phyloP scores from a whole-genome alignment of 306 rosid genomes.

The Cucurbita pepo region DNA sequence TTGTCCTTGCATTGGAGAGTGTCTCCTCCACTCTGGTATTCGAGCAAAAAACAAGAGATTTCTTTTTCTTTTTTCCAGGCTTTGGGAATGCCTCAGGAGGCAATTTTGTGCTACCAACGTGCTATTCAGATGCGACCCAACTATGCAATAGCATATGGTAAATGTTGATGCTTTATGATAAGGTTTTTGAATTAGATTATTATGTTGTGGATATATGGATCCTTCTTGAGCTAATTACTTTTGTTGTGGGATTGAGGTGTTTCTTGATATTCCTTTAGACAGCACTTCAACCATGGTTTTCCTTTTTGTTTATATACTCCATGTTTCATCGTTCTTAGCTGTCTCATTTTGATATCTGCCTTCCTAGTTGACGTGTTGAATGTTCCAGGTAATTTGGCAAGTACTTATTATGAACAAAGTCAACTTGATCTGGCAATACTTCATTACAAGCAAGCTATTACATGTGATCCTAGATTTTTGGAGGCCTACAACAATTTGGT shows the following conservation, averaged over 20 bases:
- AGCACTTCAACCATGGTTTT: not conserved
- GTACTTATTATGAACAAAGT: conserved; percentile 84
- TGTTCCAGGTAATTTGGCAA: conserved; percentile 74
- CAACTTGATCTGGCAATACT: conserved; percentile 85
- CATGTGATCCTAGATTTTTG: conserved; percentile 83
- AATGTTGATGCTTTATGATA: conserved; percentile 4
- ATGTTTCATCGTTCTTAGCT: not conserved
- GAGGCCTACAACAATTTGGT: conserved; percentile 98
- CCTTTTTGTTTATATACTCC: not conserved
- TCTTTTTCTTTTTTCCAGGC: conserved; percentile 62
- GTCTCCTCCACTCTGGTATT: conserved; percentile 12
- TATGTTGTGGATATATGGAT: not conserved
- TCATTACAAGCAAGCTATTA: conserved; percentile 89
- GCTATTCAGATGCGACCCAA: conserved; percentile 84
- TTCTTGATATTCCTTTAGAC: not conserved
- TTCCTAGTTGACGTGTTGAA: not conserved
- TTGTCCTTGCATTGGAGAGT: conserved; percentile 22
- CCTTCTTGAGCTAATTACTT: too few relatives aligned
- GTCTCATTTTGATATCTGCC: not conserved
- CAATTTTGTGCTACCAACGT: conserved; percentile 81
- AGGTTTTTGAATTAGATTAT: not conserved
- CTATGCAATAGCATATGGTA: conserved; percentile 92
- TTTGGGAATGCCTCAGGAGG: conserved; percentile 89
- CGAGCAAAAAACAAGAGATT: conserved; percentile 28
- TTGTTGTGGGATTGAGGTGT: not conserved